Conservation (phyloP, 805 yeast species). For the Candida vaughaniae region DNA sequence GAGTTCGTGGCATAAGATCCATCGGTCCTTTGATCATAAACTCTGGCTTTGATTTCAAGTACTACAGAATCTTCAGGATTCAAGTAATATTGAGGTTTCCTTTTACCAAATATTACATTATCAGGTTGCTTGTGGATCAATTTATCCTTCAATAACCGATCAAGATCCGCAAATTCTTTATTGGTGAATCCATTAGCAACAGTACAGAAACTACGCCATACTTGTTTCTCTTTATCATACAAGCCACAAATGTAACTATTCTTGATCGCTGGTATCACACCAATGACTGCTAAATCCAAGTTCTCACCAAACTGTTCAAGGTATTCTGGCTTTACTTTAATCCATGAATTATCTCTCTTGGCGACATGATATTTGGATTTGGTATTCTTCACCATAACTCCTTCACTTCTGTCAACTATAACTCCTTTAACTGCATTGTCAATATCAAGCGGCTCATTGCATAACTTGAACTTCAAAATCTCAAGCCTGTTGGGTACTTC, state of each 20-base stretch:
- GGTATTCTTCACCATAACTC: slow-evolving; percentile 72
- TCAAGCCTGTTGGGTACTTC: slow-evolving; percentile 52
- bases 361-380: slow-evolving; percentile 55
- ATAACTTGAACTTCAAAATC: slow-evolving; percentile 40
- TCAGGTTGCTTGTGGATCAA: slow-evolving; percentile 25
- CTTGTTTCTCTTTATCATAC: slow-evolving; percentile 39
- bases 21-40: slow-evolving; percentile 50
- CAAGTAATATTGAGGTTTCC: slow-evolving; percentile 74
- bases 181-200: slow-evolving; percentile 83
- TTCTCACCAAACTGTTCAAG: slow-evolving; percentile 83
- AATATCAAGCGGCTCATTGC: slow-evolving; percentile 51
- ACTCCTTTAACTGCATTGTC: slow-evolving; percentile 55
- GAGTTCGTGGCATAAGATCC: slow-evolving; percentile 59
- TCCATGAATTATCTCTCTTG: slow-evolving; percentile 62
- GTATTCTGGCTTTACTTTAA: slow-evolving; percentile 90
- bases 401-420: slow-evolving; percentile 69
- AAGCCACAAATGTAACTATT: slow-evolving; percentile 75
- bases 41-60: slow-evolving; percentile 78
- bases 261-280: slow-evolving; percentile 72
- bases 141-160: slow-evolving; percentile 53
- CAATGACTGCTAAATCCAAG: slow-evolving; percentile 76
- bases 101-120: slow-evolving; percentile 52
- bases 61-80: slow-evolving; percentile 76
- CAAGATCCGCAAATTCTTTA: slow-evolving; percentile 60
- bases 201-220: slow-evolving; percentile 66